Conservation (phyloP, 768 basidiomycete species). For the Mycena crocata region DNA sequence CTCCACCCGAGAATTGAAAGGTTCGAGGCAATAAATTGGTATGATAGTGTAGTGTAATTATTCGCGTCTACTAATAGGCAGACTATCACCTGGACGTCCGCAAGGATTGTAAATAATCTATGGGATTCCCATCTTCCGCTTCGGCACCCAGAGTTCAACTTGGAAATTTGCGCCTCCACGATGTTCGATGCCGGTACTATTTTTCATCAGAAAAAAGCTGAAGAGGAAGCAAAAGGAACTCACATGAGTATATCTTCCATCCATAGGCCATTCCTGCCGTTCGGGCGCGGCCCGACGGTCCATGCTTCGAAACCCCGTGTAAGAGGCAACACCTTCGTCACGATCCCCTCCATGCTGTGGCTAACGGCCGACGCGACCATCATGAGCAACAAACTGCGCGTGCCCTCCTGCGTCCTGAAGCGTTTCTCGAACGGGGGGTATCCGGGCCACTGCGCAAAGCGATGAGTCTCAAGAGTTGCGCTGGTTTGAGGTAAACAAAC, state of each 20-base stretch:
- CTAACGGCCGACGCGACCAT: slow-evolving; percentile 44
- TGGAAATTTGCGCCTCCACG: slow-evolving; percentile 32
- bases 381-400: slow-evolving; percentile 44
- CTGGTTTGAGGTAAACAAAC: slow-evolving; percentile 3
- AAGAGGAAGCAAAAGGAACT: slow-evolving; percentile 44
- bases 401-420: slow-evolving; percentile 46
- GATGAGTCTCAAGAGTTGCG: neutral
- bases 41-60: slow-evolving; percentile 23
- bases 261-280: slow-evolving; percentile 37
- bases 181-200: slow-evolving; percentile 28
- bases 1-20: slow-evolving; percentile 1
- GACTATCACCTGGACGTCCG: slow-evolving; percentile 2
- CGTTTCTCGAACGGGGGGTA: slow-evolving; percentile 56
- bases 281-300: slow-evolving; percentile 41
- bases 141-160: slow-evolving; percentile 29
- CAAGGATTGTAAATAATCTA: neutral
- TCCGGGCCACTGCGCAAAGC: slow-evolving; percentile 58
- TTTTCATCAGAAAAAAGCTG: slow-evolving; percentile 1
- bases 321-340: slow-evolving; percentile 41
- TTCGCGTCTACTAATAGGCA: slow-evolving; percentile 13
- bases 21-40: neutral
- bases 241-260: slow-evolving; percentile 52
- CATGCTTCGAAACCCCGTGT: slow-evolving; percentile 54
- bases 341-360: slow-evolving; percentile 44
- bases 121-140: slow-evolving; percentile 17